These are phyloP conservation scores for Tylopilus sp. DNA, from an alignment of 1,284 basidiomycete species.

Conservation along the genomic window DNA sequence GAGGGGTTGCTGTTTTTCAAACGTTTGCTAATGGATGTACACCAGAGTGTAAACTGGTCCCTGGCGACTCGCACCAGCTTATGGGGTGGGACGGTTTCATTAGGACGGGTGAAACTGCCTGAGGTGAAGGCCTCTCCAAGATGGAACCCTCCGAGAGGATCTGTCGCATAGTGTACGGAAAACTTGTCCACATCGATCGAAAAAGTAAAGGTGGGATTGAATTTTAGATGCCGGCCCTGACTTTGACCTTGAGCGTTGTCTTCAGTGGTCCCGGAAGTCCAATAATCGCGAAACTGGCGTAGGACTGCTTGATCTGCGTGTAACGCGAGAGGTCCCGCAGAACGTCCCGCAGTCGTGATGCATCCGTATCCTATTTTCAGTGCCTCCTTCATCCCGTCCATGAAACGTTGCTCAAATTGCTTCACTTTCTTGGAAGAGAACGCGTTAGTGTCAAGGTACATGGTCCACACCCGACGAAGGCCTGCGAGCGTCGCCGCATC, in stretches of 20 bases:
- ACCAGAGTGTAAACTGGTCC: conserved; percentile 29
- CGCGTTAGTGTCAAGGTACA: conserved; percentile 33
- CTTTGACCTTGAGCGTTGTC: conserved; percentile 19
- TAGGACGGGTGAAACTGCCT: not conserved
- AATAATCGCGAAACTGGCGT: conserved; percentile 37
- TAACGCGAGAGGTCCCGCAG: conserved; percentile 39
- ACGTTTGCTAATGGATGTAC: conserved; percentile 14
- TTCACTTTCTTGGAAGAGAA: conserved; percentile 16
- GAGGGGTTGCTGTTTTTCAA: conserved; percentile 13
- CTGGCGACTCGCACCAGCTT: conserved; percentile 18
- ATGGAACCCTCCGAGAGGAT: conserved; percentile 49
- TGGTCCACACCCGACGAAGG: conserved; percentile 43
- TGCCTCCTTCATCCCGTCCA: conserved; percentile 9
- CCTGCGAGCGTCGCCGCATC: conserved; percentile 42
- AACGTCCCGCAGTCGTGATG: conserved; percentile 29
- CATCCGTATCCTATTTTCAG: not conserved
- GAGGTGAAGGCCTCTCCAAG: conserved; percentile 39
- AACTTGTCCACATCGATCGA: conserved; percentile 44
- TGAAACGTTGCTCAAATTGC: conserved; percentile 19
- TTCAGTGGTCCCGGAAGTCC: conserved; percentile 46
- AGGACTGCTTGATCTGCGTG: conserved; percentile 15
- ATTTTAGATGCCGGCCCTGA: conserved; percentile 21
- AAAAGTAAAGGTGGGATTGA: conserved; percentile 52
- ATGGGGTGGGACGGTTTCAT: not conserved
- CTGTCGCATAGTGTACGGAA: conserved; percentile 48